Base-by-base conservation (phyloP, 371 early-diverging fungal genomes). In the Cokeromyces recurvatus region DNA sequence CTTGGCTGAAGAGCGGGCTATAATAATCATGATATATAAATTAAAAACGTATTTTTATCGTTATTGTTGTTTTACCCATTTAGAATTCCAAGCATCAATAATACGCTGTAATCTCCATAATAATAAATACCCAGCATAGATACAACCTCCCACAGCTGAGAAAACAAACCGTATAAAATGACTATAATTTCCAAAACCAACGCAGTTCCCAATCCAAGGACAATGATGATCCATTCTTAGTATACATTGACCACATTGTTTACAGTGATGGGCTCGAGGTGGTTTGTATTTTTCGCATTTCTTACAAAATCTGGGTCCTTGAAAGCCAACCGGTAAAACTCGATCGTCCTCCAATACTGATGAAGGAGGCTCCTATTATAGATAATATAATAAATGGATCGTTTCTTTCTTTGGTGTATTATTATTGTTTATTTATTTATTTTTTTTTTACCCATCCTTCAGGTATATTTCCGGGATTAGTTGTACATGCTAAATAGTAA, bases 151-250 rank as follows among this genome's bases (percentile, higher is more conserved):
- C 38, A 81, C 74, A 3, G 81, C 87, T 51, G 71, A 87, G 21
- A 74, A 66, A 11, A 94, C 48, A 57, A 94, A 94, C 14, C 92
- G 86, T 22, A 92, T 42, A 65, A 96, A 95, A 60, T 93, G 79
- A 14, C 78, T 78, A 48, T 87, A 84, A 63, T 96, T 96, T 36
- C 48, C 52, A 55, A 86, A 83, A 1, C 96, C 96, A 19, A 96
- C 89, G 71, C 96, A 96, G 62, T 91, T 95, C 68, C 92, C 92
- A 42, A 96, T 82, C 91, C 97, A 99, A 2, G 91, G 92, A 58
- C 96, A 96, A 57, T 96, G 96, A 55, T 90, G 91, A 53, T 90
- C 91, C 89, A 89, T 87, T 55, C 86, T 85, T 17, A 89, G 77
- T 23, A 90, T 78, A 68, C 91, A 90, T 41, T 70, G 64, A 17